These are phyloP conservation scores for Hibiscus mutabilis DNA, from an alignment of 345 rosid species.

Conservation along the genomic window DNA sequence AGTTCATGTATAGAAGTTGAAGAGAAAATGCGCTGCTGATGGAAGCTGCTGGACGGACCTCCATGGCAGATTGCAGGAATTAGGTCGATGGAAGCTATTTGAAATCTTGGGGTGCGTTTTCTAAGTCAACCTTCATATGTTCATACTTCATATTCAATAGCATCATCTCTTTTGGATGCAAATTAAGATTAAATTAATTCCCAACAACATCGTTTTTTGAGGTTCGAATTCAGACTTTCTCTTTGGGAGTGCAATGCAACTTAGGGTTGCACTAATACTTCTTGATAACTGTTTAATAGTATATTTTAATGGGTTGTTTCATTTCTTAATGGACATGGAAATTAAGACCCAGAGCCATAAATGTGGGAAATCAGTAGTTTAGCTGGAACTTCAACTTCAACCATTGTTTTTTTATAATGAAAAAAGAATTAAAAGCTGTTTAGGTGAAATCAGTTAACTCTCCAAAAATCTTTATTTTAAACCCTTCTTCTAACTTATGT, in stretches of 20 bases:
- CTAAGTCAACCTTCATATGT: slow-evolving; percentile 2
- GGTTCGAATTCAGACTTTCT: background rate
- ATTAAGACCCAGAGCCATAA: slow-evolving; percentile 1
- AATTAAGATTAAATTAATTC: background rate
- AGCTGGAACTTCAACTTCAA: slow-evolving; percentile 21
- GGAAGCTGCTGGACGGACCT: slow-evolving; percentile 2
- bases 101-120: slow-evolving; percentile 8
- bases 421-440: background rate
- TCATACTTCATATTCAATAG: background rate
- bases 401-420: slow-evolving; percentile 19
- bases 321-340: slow-evolving; percentile 28
- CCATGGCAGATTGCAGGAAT: slow-evolving; percentile 7
- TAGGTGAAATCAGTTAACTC: slow-evolving; percentile 34
- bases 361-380: slow-evolving; percentile 67
- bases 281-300: background rate
- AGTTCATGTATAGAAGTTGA: background rate
- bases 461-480: slow-evolving; percentile 19
- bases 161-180: background rate
- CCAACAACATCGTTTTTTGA: background rate
- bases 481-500: slow-evolving; percentile 21
- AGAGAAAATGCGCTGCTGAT: background rate
- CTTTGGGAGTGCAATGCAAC: background rate
- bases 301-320: slow-evolving; percentile 3
- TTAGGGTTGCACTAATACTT: too few relatives aligned
- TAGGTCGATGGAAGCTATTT: background rate